Conservation (phyloP, 257 asterid species). For the Solanum etuberosum region DNA sequence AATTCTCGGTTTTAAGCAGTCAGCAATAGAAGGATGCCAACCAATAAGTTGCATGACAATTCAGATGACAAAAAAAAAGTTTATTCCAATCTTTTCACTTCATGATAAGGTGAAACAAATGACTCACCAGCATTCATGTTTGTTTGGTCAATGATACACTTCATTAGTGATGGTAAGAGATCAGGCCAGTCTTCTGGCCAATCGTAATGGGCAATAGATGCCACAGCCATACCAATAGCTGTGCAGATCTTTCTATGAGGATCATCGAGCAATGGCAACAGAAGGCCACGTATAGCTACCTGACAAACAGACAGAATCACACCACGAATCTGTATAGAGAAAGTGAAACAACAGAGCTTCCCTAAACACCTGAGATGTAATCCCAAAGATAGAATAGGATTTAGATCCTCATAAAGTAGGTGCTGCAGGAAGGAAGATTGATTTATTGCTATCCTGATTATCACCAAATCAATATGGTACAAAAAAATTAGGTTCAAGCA, state of each 20-base stretch:
- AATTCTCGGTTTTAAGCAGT: background rate
- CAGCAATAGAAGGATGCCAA: background rate
- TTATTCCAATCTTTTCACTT: background rate
- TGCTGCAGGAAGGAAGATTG: background rate
- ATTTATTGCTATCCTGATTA: background rate
- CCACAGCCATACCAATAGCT: constrained; percentile 80
- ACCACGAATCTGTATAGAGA: background rate
- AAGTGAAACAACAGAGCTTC: background rate
- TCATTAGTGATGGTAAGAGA: constrained; percentile 56
- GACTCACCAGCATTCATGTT: constrained; percentile 66
- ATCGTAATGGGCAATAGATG: constrained; percentile 68
- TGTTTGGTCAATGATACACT: constrained; percentile 49
- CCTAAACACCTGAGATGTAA: constrained; percentile 1
- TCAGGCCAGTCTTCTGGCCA: constrained; percentile 99
- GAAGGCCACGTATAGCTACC: constrained; percentile 59
- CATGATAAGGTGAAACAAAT: background rate
- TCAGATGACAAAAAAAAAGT: background rate
- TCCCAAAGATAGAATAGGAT: background rate
- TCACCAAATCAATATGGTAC: background rate
- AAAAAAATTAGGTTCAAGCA: background rate
- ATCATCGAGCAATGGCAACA: constrained; percentile 65
- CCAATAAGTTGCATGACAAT: background rate
- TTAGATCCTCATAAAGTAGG: background rate
- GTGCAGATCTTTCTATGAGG: constrained; percentile 74
- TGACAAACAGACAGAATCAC: constrained; percentile 17